Conservation (phyloP, 2,329 filamentous ascomycete genomes). For the Orbilia oligospora region DNA sequence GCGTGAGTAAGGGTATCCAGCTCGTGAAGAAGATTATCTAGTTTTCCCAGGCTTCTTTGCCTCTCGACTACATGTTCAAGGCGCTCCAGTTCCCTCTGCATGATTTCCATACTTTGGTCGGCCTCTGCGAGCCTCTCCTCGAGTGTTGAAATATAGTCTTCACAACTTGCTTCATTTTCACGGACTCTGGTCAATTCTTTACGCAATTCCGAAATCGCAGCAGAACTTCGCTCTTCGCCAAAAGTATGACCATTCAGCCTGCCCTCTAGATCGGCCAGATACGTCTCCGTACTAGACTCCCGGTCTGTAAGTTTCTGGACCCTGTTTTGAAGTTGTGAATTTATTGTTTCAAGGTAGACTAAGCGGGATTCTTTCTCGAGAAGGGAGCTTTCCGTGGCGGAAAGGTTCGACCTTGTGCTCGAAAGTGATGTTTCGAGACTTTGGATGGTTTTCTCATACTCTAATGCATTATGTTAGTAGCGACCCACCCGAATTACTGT, state of each 20-base stretch:
- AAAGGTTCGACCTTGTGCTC: slow-evolving; percentile 85
- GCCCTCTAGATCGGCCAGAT: slow-evolving; percentile 89
- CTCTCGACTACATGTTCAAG: slow-evolving; percentile 95
- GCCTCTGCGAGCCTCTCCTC: slow-evolving; percentile 96
- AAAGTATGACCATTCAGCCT: slow-evolving; percentile 91
- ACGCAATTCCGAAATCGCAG: slow-evolving; percentile 86
- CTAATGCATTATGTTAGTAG: slow-evolving; percentile 66
- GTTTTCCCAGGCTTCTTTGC: slow-evolving; percentile 92
- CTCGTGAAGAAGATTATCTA: slow-evolving; percentile 92
- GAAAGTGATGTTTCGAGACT: slow-evolving; percentile 91
- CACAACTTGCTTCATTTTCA: slow-evolving; percentile 89
- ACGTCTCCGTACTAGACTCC: slow-evolving; percentile 90
- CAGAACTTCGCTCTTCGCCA: slow-evolving; percentile 91
- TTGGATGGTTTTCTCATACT: slow-evolving; percentile 99
- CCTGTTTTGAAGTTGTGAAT: slow-evolving; percentile 87
- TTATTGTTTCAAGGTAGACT: slow-evolving; percentile 92
- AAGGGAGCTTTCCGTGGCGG: slow-evolving; percentile 85
- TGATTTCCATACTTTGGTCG: slow-evolving; percentile 94
- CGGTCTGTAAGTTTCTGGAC: slow-evolving; percentile 94
- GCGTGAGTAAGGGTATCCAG: slow-evolving; percentile 80
- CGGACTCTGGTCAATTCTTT: slow-evolving; percentile 90
- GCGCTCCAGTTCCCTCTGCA: slow-evolving; percentile 95
- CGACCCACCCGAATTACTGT: background rate
- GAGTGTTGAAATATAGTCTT: slow-evolving; percentile 97
- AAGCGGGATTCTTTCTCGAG: slow-evolving; percentile 95